Evolutionary conservation across 2,329 filamentous ascomycete species (phyloP).

Genomic region (Fusarium neocosmosporiellum): DNA sequence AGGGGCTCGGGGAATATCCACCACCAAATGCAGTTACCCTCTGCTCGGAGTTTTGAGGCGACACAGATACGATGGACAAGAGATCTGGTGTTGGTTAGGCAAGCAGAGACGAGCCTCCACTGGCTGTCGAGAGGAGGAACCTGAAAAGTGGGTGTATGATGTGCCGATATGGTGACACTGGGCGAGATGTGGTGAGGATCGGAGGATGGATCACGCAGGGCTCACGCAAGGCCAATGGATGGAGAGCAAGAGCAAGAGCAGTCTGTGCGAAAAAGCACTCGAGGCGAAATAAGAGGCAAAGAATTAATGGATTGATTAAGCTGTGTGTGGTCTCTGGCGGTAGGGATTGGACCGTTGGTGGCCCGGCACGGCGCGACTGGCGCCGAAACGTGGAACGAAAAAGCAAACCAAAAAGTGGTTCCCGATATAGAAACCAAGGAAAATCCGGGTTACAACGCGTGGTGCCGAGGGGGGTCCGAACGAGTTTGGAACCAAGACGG

Average conservation of each 20-base stretch:
- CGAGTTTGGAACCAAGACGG: constrained; percentile 7
- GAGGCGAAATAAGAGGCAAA: constrained; percentile 13
- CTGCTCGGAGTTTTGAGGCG: constrained; percentile 8
- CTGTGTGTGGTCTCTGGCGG: background rate
- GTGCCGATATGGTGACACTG: constrained; percentile 17
- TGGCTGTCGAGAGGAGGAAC: background rate
- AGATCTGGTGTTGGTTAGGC: background rate
- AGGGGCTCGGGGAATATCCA: constrained; percentile 5
- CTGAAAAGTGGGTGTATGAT: constrained; percentile 7
- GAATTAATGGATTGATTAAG: background rate
- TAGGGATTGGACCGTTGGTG: background rate
- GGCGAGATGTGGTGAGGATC: constrained; percentile 37
- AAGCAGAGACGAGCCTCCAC: background rate
- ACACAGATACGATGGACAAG: background rate
- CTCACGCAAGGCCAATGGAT: background rate
- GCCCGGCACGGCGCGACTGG: constrained; percentile 11
- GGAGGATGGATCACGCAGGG: constrained; percentile 31
- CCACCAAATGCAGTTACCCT: constrained; percentile 13
- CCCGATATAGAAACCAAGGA: constrained; percentile 17
- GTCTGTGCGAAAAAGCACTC: background rate
- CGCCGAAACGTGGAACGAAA: constrained; percentile 17
- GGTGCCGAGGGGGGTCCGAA: constrained; percentile 12
- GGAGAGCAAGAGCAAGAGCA: background rate
- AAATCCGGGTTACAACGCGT: constrained; percentile 10
- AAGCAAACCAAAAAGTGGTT: constrained; percentile 33